Percentiles rank a stretch among this genome's conserved stretches.
phyloP scores from a whole-genome alignment of 495 filamentous ascomycete genomes.

The Barbatosphaeria neglecta region DNA sequence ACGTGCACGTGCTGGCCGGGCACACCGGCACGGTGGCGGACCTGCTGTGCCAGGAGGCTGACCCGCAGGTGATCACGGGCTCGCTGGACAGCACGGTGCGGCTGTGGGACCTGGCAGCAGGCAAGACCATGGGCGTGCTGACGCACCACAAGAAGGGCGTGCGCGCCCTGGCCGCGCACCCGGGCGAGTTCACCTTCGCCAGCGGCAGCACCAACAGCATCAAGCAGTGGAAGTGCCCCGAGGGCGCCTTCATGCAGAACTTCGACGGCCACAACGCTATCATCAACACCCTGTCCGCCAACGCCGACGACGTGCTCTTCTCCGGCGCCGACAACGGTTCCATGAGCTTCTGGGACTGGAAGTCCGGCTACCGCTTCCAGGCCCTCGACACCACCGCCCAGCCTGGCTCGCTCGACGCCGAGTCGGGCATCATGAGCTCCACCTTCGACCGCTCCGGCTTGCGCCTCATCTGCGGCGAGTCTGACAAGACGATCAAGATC shows the following conservation, averaged over 20 bases:
- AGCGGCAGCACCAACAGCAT: constrained; percentile 83
- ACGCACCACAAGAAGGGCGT: constrained; percentile 99
- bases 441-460: constrained; percentile 84
- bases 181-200: constrained; percentile 93
- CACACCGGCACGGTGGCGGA: constrained; percentile 84
- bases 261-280: constrained; percentile 94
- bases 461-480: constrained; percentile 84
- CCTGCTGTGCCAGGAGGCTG: constrained; percentile 86
- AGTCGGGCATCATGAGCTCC: constrained; percentile 85
- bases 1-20: constrained; percentile 85
- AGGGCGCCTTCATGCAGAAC: constrained; percentile 98
- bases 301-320: constrained; percentile 90
- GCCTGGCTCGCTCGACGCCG: constrained; percentile 86
- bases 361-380: constrained; percentile 87
- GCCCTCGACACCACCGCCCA: constrained; percentile 80
- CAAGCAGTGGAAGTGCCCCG: constrained; percentile 99
- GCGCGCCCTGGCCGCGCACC: constrained; percentile 72
- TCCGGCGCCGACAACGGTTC: constrained; percentile 93
- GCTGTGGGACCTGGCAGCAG: constrained; percentile 92
- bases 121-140: constrained; percentile 88
- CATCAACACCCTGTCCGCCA: constrained; percentile 88
- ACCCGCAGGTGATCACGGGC: constrained; percentile 87
- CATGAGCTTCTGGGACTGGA: constrained; percentile 99
- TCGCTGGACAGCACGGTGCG: constrained; percentile 88
- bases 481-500: constrained; percentile 97